A percentile compares a stretch with the other conserved stretches of the same genome.
These are phyloP conservation scores for Sclerotiophoma versabilis DNA, from an alignment of 2,329 filamentous ascomycete species.

Conservation along the genomic window DNA sequence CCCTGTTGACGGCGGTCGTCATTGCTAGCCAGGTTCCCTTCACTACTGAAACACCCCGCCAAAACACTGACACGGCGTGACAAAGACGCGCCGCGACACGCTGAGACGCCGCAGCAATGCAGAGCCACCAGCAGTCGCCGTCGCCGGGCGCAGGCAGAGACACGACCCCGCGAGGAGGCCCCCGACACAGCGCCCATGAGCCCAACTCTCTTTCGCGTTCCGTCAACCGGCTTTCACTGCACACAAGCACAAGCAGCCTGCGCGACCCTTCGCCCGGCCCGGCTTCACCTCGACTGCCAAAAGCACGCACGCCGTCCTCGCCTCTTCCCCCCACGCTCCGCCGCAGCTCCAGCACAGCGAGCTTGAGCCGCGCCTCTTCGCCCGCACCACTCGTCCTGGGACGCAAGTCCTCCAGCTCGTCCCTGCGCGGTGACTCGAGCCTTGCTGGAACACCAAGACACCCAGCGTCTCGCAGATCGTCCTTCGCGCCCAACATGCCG, in stretches of 20 bases:
- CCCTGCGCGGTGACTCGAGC: constrained; percentile 50
- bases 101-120: constrained; percentile 36
- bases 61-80: constrained; percentile 13
- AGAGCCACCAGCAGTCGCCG: constrained; percentile 24
- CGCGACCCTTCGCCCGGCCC: constrained; percentile 39
- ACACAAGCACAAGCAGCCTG: constrained; percentile 40
- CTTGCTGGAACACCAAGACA: constrained; percentile 48
- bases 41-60: constrained; percentile 15
- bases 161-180: constrained; percentile 21
- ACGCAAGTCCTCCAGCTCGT: constrained; percentile 54
- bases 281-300: constrained; percentile 31
- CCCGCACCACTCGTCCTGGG: constrained; percentile 50
- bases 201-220: constrained; percentile 42
- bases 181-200: constrained; percentile 47
- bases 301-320: constrained; percentile 37
- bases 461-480: constrained; percentile 52
- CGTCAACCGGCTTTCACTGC: constrained; percentile 48
- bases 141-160: constrained; percentile 15
- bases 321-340: constrained; percentile 45
- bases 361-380: constrained; percentile 48
- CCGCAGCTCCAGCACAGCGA: constrained; percentile 54
- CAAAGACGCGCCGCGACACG: constrained; percentile 35
- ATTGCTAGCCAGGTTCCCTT: constrained; percentile 3
- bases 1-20: constrained; percentile 11
- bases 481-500: constrained; percentile 51